Evolutionary conservation across 2,329 filamentous ascomycete species (phyloP), one percentile per base, ranked within the genome.

Genomic region (Blumeriella jaapii): DNA sequence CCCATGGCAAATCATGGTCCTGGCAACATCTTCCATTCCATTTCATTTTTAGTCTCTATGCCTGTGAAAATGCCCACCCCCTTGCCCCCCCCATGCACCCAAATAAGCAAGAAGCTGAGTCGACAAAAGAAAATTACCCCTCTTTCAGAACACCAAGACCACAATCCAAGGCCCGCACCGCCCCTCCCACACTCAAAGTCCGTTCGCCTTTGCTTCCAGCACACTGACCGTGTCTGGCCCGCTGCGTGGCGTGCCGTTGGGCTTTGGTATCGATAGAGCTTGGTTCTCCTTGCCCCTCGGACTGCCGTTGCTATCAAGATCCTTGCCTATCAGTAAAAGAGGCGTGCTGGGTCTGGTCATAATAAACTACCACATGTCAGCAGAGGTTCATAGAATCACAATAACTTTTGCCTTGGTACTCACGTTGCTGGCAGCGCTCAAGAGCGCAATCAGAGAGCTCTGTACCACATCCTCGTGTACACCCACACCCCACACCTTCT

Each of bases 401-500:
- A n/a, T n/a, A n/a, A n/a, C n/a, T 7, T 28, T n/a, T 1, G 5
- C 32, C 19, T 29, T 47, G 31, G 39, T 41, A 70, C 81, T 72
- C 66, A 93, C 85, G 54, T 82, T 89, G 58, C 77, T 83, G 35
- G 87, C 86, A 31, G 86, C 87, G 49, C 79, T 82, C 56, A 94
- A 65, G 48, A 94, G 66, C 39, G 87, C 87, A 56, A 86, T 82
- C 54, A 95, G 70, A 58, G 80, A 87, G 51, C 83, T 86, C 59
- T 93, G 83, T 13, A 93, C 84, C 41, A 93, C 84, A 64, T 94
- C 89, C 57, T 89, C 80, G 57, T 95, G 84, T 49, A 95, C 83
- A 20, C 84, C 86, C 5, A 94, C 81, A 49, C 86, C 86, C 85
- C 86, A 94, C 2, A 93, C 80, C 52, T 74, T 80, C 51, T 83